These are phyloP conservation scores for Thelonectria rubi DNA, from an alignment of 2,329 filamentous ascomycete species.

Conservation along the genomic window DNA sequence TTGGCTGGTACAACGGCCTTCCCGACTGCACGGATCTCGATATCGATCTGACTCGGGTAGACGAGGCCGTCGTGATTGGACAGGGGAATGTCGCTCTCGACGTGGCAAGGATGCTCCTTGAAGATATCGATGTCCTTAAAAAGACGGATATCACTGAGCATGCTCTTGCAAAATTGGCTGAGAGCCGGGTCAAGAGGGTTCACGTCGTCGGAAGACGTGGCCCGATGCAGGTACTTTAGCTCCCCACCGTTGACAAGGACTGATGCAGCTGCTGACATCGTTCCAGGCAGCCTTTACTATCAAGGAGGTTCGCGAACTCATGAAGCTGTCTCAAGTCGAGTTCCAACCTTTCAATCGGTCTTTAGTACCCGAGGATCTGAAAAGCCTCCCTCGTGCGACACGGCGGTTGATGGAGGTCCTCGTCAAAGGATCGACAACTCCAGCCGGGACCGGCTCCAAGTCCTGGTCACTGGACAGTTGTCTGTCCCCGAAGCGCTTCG, in stretches of 20 bases:
- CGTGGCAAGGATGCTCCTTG: conserved; percentile 86
- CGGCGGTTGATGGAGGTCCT: conserved; percentile 84
- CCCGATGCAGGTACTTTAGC: conserved; percentile 74
- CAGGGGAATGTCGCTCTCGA: conserved; percentile 97
- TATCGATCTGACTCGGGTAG: conserved; percentile 78
- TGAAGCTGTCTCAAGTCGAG: conserved; percentile 76
- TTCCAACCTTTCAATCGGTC: conserved; percentile 75
- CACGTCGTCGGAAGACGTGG: conserved; percentile 90
- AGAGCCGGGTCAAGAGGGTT: conserved; percentile 80
- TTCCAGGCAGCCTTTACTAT: conserved; percentile 88
- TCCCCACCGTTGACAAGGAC: not conserved
- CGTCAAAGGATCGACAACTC: conserved; percentile 72
- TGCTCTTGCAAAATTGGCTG: conserved; percentile 77
- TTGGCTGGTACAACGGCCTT: conserved; percentile 98
- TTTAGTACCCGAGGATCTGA: conserved; percentile 73
- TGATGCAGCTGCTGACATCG: not conserved
- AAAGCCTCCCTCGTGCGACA: conserved; percentile 76
- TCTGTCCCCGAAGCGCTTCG: conserved; percentile 78
- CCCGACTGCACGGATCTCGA: conserved; percentile 79
- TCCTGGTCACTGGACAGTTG: conserved; percentile 89
- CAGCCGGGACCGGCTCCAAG: conserved; percentile 61
- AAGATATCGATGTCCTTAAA: conserved; percentile 75
- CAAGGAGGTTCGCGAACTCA: conserved; percentile 89
- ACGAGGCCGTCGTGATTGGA: conserved; percentile 88
- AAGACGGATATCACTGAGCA: conserved; percentile 90